Evolutionary conservation across 2,329 filamentous ascomycete genomes (phyloP), one percentile per base, ranked within the genome.

Genomic region (Sordariomycetes sp.): DNA sequence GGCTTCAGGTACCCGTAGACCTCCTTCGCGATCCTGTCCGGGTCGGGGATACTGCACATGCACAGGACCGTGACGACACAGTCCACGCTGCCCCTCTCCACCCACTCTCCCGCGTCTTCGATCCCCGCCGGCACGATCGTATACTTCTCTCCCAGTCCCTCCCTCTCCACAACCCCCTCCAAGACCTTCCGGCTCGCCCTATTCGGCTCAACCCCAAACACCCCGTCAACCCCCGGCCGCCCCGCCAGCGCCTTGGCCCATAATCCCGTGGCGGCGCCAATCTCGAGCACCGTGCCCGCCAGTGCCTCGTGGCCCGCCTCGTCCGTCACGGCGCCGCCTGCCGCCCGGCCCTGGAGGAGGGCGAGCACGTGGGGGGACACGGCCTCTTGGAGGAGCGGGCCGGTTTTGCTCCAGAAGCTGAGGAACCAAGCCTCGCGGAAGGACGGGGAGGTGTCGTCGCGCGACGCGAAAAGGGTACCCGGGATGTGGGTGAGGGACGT

Each of bases 171-270:
- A 24, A 75, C 76, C 46, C 67, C 65, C 1, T 72, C 69, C 56
- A 88, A 70, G 5, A 68, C 68, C 0, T 66, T 66, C 62, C 85
- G 80, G 58, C 81, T 79, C 40, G 73, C 75, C 0, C 66, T 58
- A 65, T 86, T 87, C 3, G 85, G 85, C 70, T 88, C 85, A 4
- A 88, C 76, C 58, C 84, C 85, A 63, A 82, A 86, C 51, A 88
- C 72, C 35, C 73, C 75, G 12, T 58, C n/a, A 3, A 61, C 56
- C 3, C 58, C 60, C 8, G 58, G 53, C 14, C 71, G 65, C 28
- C 66, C 65, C 54, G 69, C 66, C 58, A 84, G 82, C 20, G 84
- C 67, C 40, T 78, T 73, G 3, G 82, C 76, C 83, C 82, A 87
- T 67, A 83, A 74, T 2, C 84, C 85, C 1, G 70, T 75, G 3